Conservation (phyloP, 257 asterid genomes). For the Ajuga chamaepitys region DNA sequence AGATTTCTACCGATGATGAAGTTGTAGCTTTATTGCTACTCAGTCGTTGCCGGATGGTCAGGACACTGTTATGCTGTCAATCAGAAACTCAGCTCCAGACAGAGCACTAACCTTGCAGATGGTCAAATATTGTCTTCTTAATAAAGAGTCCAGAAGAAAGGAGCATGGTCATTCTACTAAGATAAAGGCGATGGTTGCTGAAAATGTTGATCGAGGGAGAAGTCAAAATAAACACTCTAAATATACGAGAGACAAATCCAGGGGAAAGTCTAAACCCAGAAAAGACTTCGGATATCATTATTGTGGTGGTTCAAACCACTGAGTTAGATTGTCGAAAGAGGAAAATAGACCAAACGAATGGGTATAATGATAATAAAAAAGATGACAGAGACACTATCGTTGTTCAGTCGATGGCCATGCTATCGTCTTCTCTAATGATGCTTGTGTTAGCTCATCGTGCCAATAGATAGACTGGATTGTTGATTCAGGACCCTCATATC, state of each 20-base stretch:
- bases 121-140: too few relatives aligned
- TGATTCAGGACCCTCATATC: not conserved
- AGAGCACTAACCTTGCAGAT: not conserved
- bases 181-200: not conserved
- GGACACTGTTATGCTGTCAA: not conserved
- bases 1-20: not conserved
- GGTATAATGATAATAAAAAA: too few relatives aligned
- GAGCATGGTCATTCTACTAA: not conserved
- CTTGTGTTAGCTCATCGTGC: not conserved
- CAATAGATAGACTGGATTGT: not conserved
- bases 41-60: not conserved
- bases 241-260: too few relatives aligned
- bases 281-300: too few relatives aligned
- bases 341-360: too few relatives aligned
- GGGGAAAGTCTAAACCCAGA: too few relatives aligned
- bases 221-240: not conserved
- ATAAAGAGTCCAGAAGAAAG: not conserved
- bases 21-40: too few relatives aligned
- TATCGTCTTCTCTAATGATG: not conserved
- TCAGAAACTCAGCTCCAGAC: not conserved
- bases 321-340: too few relatives aligned
- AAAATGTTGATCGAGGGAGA: not conserved
- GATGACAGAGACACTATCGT: not conserved
- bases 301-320: not conserved
- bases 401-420: not conserved